Evolutionary conservation across 2,329 filamentous ascomycete species (phyloP).

Genomic region (Claviceps quebecensis): DNA sequence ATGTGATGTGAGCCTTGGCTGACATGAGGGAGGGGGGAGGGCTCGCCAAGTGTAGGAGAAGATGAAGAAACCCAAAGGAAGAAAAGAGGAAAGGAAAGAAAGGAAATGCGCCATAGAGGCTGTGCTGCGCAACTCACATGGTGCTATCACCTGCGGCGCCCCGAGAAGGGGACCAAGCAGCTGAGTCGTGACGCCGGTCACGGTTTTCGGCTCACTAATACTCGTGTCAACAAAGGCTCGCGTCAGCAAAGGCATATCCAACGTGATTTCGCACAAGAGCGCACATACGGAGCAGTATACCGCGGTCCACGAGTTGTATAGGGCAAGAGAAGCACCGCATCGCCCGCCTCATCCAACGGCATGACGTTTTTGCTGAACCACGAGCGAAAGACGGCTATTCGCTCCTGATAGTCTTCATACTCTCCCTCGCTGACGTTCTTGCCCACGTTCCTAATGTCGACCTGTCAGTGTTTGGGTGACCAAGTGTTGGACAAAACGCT

Average conservation of each 20-base stretch:
- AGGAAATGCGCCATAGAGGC: neutral
- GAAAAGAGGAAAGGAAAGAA: neutral
- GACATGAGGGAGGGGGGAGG: neutral
- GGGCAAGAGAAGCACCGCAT: constrained; percentile 14
- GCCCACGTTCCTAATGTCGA: constrained; percentile 12
- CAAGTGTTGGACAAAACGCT: neutral
- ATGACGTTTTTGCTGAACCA: constrained; percentile 21
- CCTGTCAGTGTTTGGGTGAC: neutral
- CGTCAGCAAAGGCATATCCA: neutral
- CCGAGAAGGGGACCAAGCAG: constrained; percentile 17
- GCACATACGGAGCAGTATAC: constrained; percentile 8
- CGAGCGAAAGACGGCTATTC: constrained; percentile 15
- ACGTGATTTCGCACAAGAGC: neutral
- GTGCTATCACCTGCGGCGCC: constrained; percentile 18
- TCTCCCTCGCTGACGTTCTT: constrained; percentile 11
- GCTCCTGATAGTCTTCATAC: constrained; percentile 11
- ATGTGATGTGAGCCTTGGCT: neutral
- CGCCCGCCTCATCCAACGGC: constrained; percentile 6
- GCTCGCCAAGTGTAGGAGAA: neutral
- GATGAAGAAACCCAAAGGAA: neutral
- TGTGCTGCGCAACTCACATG: constrained; percentile 16
- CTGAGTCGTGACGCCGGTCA: constrained; percentile 14
- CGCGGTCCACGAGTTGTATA: constrained; percentile 6
- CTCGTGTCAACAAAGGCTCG: neutral
- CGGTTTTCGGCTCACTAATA: constrained; percentile 2